Evolutionary conservation across 345 rosid species (phyloP), one percentile per base, ranked within the genome.

Genomic region (Salix suchowensis): DNA sequence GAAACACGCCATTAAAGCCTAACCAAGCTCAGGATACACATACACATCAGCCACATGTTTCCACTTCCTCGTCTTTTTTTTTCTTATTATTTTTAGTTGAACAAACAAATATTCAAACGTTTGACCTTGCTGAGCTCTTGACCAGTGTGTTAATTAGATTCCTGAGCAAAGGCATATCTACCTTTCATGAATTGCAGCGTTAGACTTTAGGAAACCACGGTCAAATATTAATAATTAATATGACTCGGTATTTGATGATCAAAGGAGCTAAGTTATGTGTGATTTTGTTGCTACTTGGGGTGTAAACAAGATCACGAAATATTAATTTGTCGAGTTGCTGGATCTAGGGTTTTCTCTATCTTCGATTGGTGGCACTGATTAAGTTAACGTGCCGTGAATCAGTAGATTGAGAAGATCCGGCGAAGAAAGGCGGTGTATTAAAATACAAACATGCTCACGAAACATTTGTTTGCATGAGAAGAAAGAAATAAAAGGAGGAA

Each of bases 81-180:
- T 23, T 10, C 46, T 10, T 10, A 6, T 36, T 34, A 7, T 39
- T 67, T 66, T 14, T 36, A 21, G 78, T 65, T 75, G 75, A 79
- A 80, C 68, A n/a, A 74, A 82, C 48, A 71, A 73, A 16, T 71
- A 58, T 75, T 76, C 65, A 72, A 73, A 73, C 13, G 60, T 65
- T 79, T 73, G 78, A 79, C 81, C 71, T 74, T 32, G 24, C 37
- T 32, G 28, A 14, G 16, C 7, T 34, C 52, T 67, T 67, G 78
- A 75, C 78, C 65, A 18, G 7, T 7, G 39, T 36, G 15, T n/a
- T 36, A 23, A 26, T 26, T 28, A 30, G 78, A 75, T 52, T 67
- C 66, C 39, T 70, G 52, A 67, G 67, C 54, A 54, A 26, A 54
- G 68, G 67, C 78, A 67, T 75, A 67, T 37, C 23, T 21, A 13